Conservation (phyloP, 2,329 filamentous ascomycete species). For the Aspergillus aculeatus region DNA sequence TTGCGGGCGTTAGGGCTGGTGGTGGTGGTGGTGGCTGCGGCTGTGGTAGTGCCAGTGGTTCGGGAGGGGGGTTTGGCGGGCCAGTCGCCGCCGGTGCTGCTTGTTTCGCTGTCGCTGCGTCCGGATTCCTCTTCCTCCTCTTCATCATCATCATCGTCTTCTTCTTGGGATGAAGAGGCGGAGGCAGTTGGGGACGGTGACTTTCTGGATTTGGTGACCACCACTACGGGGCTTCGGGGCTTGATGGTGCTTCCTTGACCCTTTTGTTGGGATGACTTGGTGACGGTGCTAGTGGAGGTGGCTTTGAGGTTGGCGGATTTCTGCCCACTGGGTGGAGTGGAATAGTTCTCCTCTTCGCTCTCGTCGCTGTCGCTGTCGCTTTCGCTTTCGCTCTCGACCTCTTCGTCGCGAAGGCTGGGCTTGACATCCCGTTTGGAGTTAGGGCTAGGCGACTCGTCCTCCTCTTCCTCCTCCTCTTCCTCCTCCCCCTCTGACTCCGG, state of each 20-base stretch:
- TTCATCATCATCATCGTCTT: neutral
- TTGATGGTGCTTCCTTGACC: neutral
- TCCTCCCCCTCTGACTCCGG: neutral
- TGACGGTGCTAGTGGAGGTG: neutral
- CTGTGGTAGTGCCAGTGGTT: neutral
- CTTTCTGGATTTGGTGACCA: neutral
- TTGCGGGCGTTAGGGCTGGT: neutral
- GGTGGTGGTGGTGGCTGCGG: too few species aligned
- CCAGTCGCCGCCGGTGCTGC: neutral
- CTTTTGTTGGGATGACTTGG: neutral
- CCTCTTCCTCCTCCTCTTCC: neutral
- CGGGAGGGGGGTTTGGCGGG: neutral
- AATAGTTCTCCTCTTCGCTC: neutral
- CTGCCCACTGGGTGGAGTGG: neutral
- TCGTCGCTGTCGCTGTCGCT: conserved; percentile 2
- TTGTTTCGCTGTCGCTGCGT: conserved; percentile 7
- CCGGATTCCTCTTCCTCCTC: neutral
- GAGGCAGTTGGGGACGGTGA: neutral
- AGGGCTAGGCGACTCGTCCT: neutral
- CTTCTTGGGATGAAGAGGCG: neutral
- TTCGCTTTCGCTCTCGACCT: neutral
- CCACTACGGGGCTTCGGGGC: neutral
- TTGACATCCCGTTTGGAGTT: neutral
- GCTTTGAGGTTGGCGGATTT: neutral
- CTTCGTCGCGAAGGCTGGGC: neutral